Base-by-base conservation (phyloP, 495 filamentous ascomycete genomes). In the Penicillium egyptiacum region DNA sequence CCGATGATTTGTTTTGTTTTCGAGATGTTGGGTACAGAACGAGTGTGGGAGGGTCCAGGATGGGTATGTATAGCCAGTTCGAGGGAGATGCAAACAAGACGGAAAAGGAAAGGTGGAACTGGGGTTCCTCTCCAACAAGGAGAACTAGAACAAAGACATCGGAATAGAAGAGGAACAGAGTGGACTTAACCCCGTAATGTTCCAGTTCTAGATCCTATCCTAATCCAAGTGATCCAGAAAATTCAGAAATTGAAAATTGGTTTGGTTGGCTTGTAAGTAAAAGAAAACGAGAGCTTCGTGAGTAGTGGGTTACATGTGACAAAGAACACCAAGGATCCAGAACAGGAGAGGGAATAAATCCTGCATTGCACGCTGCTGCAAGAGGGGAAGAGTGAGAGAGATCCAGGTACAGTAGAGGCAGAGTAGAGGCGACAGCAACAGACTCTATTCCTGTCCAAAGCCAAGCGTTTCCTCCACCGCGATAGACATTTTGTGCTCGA, bases 391-490 rank as follows among this genome's bases (percentile, higher is more conserved):
- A 19, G 30, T 14, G 49, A 45, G 49, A 25, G 50, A 46, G 53
- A 46, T n/a, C 16, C 22, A 45, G 44, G 28, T 52, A 35, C 53
- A 45, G 31, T 41, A 51, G 22, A 49, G 43, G 22, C 40, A 40
- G 9, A 47, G 43, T 35, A 47, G 30, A 54, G 42, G 35, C 17
- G 25, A 46, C 25, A 53, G 39, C 11, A 22, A 30, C 26, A 48
- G 28, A 39, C 42, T 20, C 70, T 86, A 98, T 79, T 99, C 94
- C 76, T 99, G 95, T 50, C 94, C 94, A 71, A 99, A 99, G 56
- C 94, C 94, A 80, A 99, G 89, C 10, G 94, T 99, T 78, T 99
- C 94, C 77, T 99, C 94, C 55, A 99, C 94, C 5, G 94, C 94
- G 67, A 94, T 93, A 26, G 91, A 92, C 69, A 99, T 74, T 75